Conservation (phyloP, 805 yeast genomes). For the Candida bentonensis region DNA sequence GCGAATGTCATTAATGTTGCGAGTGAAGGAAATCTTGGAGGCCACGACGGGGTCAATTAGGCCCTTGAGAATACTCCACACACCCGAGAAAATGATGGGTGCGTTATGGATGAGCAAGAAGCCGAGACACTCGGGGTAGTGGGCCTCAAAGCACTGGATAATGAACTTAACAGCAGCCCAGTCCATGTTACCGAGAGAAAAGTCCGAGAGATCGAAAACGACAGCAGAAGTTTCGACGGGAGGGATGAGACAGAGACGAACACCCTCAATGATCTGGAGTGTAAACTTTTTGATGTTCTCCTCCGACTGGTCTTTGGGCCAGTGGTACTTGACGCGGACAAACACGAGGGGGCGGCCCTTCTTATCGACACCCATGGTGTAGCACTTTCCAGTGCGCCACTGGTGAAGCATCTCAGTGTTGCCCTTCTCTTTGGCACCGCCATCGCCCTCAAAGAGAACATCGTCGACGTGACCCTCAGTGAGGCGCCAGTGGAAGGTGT, state of each 20-base stretch:
- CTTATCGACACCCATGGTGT: constrained; percentile 60
- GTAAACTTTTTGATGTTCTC: constrained; percentile 68
- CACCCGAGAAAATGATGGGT: constrained; percentile 92
- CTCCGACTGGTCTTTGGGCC: constrained; percentile 49
- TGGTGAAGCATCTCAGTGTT: constrained; percentile 35
- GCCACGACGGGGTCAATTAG: constrained; percentile 98
- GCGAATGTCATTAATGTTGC: constrained; percentile 48
- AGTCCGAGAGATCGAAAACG: constrained; percentile 74
- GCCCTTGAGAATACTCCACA: constrained; percentile 82
- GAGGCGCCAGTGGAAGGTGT: constrained; percentile 63
- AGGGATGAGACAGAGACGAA: constrained; percentile 60
- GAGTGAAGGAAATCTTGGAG: constrained; percentile 74
- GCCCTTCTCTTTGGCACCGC: constrained; percentile 30
- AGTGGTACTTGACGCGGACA: constrained; percentile 68
- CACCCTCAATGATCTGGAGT: constrained; percentile 61
- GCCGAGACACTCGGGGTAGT: constrained; percentile 90
- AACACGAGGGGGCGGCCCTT: constrained; percentile 66
- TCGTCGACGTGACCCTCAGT: constrained; percentile 47
- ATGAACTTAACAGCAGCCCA: constrained; percentile 81
- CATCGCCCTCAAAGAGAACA: constrained; percentile 60
- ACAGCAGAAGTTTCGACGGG: constrained; percentile 72
- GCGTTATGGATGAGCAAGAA: constrained; percentile 78
- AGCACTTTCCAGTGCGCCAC: constrained; percentile 54
- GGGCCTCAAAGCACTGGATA: constrained; percentile 83
- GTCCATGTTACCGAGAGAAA: constrained; percentile 86